Evolutionary conservation across 202 grass and related monocot species (phyloP), one percentile per base, ranked within the genome.

Genomic region (Bolboschoenoplectus hybrid): DNA sequence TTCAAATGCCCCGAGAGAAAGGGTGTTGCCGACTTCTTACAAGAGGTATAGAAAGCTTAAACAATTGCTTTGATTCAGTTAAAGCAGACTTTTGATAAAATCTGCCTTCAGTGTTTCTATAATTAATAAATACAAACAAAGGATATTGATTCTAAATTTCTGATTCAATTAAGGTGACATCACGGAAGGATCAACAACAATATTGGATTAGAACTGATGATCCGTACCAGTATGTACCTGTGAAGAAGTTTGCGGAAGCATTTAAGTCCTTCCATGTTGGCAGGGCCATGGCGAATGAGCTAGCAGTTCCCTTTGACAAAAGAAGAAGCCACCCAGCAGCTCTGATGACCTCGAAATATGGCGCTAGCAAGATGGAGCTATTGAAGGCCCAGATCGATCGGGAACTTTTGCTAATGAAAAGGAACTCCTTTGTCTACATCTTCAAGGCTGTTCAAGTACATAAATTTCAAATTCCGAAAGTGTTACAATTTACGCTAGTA

Each of bases 391-490:
- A 90, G 80, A 90, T 94, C 62, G 86, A 92, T 43, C 88, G 97
- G 86, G 97, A 99, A 45, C 66, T 99, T 64, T 90, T 99, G 57
- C 90, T 99, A 40, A 99, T 99, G 97, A 99, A 94, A 83, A 93
- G 97, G 83, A 97, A 97, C 41, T 89, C 93, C 75, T 99, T 99
- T 84, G 90, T 99, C 78, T 99, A 97, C 74, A 89, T 99, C 67
- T 99, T 99, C 69, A 99, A 92, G 62, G 53, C 88, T 69, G 74
- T 87, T 70, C 94, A 96, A 10, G 96, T 95, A 80, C 89, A 87
- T 86, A 74, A 13, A 67, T 76, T 67, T 85, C 20, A 34, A 64
- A 45, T 44, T 82, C 4, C 55, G 47, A 47, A 26, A 6, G 1
- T 26, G 13, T 44, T 81, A 26, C 62, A 64, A 20, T 81, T 63